Evolutionary conservation across 345 rosid species (phyloP), one percentile per base, ranked within the genome.

Genomic region (Melaleuca quinquenervia): DNA sequence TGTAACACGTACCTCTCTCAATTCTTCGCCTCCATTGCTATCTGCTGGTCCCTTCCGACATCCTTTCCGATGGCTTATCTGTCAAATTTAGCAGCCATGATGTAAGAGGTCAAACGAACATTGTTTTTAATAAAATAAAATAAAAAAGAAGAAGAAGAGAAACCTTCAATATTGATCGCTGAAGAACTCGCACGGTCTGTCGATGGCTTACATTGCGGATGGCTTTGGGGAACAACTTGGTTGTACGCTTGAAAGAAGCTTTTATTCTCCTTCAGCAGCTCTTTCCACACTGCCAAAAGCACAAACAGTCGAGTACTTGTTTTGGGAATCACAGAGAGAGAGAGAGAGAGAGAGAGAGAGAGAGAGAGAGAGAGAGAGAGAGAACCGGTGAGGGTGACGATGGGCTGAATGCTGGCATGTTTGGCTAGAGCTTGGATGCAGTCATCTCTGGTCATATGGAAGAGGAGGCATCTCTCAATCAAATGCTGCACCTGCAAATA

Each of bases 401-500:
- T 11, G 12, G 94, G 94, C 51, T 91, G 87, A 70, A 91, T 87
- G 36, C 52, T 78, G 1, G 93, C 93, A 85, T 93, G 90, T 82
- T 88, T 91, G n/a, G 87, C 89, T 5, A 93, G 91, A 12, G 92
- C 90, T 32, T 82, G 82, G 84, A 89, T 85, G 84, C 92, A 91
- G 27, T 91, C 93, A 50, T 93, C 93, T 86, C 91, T 90, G 64
- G 84, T 88, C 93, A 91, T 91, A 50, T 86, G 90, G 76, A 91
- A 87, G 44, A 91, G 83, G 80, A 91, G 78, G 88, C 95, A 93
- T 86, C 90, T 90, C 91, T 91, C 93, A 74, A 91, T 93, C 95
- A 91, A 85, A 54, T 91, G 88, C 50, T 93, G 95, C 88, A 93
- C 95, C 93, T 93, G 55, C 48, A 76, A 3, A 70, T 41, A 16